Conservation (phyloP, 768 basidiomycete genomes). For the Psilocybe cyanescens region DNA sequence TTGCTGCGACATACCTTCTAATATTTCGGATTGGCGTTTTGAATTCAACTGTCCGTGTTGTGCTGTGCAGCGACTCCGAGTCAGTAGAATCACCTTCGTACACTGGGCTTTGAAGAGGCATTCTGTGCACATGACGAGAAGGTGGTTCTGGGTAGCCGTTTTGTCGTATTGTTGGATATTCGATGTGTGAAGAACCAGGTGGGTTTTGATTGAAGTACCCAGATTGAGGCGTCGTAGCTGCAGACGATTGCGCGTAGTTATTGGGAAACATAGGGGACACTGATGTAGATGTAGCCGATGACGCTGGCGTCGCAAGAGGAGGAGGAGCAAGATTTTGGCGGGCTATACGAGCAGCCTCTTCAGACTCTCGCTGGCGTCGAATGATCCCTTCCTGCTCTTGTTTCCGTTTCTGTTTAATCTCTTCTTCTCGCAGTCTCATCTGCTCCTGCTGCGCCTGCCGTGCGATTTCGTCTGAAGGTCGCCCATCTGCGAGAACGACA, state of each 20-base stretch:
- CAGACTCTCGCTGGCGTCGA: slow-evolving; percentile 63
- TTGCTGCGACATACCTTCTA: slow-evolving; percentile 23
- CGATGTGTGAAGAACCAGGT: slow-evolving; percentile 15
- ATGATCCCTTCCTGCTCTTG: slow-evolving; percentile 62
- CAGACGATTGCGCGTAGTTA: slow-evolving; percentile 13
- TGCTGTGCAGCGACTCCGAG: slow-evolving; percentile 42
- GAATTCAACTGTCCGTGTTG: slow-evolving; percentile 13
- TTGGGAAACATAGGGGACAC: slow-evolving; percentile 19
- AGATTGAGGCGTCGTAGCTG: slow-evolving; percentile 23
- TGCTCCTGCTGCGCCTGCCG: slow-evolving; percentile 43
- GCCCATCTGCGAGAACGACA: slow-evolving; percentile 29
- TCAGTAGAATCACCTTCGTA: slow-evolving; percentile 54
- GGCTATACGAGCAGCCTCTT: slow-evolving; percentile 49
- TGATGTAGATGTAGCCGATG: slow-evolving; percentile 9
- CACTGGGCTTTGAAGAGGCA: slow-evolving; percentile 72
- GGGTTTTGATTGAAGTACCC: slow-evolving; percentile 20
- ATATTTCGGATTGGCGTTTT: slow-evolving; percentile 28
- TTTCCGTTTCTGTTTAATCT: slow-evolving; percentile 47
- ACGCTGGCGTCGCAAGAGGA: slow-evolving; percentile 16
- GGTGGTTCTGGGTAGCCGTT: slow-evolving; percentile 12
- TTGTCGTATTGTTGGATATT: slow-evolving; percentile 23
- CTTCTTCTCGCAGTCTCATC: slow-evolving; percentile 48
- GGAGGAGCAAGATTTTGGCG: slow-evolving; percentile 33
- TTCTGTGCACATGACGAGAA: slow-evolving; percentile 30
- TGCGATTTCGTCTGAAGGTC: slow-evolving; percentile 17